Evolutionary conservation across 495 filamentous ascomycete species (phyloP).

Genomic region (Amniculicola lignicola): DNA sequence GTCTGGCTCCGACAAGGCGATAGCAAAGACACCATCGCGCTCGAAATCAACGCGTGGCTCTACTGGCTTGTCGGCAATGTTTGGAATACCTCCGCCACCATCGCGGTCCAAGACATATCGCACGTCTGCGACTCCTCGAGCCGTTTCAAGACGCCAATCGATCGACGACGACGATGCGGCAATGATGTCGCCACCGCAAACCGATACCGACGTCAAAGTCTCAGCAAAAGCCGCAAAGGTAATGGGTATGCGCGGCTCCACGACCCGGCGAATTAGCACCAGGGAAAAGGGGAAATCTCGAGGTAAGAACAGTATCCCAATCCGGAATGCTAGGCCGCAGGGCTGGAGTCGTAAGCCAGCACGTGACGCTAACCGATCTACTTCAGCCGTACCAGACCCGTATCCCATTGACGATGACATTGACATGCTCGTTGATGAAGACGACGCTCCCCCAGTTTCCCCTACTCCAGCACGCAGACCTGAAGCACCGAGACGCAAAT

Average conservation of each 20-base stretch:
- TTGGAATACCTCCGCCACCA: constrained; percentile 52
- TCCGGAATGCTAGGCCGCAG: background rate
- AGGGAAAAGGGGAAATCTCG: constrained; percentile 39
- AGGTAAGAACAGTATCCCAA: constrained; percentile 28
- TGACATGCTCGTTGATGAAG: constrained; percentile 48
- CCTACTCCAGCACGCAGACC: constrained; percentile 24
- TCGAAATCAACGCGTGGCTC: constrained; percentile 47
- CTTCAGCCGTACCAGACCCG: constrained; percentile 52
- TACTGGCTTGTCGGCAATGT: constrained; percentile 50
- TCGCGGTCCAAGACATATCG: constrained; percentile 49
- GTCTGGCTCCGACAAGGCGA: constrained; percentile 55
- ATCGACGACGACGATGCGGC: constrained; percentile 51
- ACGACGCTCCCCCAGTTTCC: constrained; percentile 36
- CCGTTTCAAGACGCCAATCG: constrained; percentile 43
- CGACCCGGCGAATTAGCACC: constrained; percentile 29
- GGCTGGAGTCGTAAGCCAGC: constrained; percentile 7
- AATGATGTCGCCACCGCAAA: constrained; percentile 52
- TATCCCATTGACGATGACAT: constrained; percentile 59
- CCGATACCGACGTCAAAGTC: constrained; percentile 48
- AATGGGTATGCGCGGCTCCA: constrained; percentile 50
- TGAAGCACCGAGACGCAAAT: constrained; percentile 25
- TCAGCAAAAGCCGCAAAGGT: constrained; percentile 58
- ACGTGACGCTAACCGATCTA: constrained; percentile 27
- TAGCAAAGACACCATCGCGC: constrained; percentile 45
- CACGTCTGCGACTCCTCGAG: constrained; percentile 40